These are phyloP conservation scores for Stropharia rugosoannulata DNA, from an alignment of 768 basidiomycete genomes.

Conservation along the genomic window DNA sequence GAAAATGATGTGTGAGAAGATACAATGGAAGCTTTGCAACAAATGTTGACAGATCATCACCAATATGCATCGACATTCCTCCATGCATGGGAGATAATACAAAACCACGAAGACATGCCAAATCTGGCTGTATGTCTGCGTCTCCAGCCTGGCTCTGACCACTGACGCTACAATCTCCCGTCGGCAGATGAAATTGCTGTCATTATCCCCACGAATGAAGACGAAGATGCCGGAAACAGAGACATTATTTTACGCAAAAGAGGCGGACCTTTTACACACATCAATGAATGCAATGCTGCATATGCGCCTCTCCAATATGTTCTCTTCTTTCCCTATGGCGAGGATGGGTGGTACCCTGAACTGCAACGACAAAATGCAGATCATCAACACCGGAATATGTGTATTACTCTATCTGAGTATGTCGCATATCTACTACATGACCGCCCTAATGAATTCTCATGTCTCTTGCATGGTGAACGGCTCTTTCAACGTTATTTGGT, in stretches of 20 bases:
- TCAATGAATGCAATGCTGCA: constrained; percentile 21
- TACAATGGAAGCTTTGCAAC: constrained; percentile 25
- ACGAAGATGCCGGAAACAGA: background rate
- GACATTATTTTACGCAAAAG: constrained; percentile 19
- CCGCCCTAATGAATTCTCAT: constrained; percentile 20
- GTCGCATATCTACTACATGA: constrained; percentile 32
- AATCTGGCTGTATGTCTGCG: too few species aligned
- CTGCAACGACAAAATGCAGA: constrained; percentile 29
- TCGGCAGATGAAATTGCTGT: constrained; percentile 15
- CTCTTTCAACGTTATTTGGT: constrained; percentile 42
- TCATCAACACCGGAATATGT: constrained; percentile 14
- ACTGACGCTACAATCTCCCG: constrained; percentile 34
- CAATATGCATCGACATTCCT: constrained; percentile 27
- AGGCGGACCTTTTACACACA: constrained; percentile 11
- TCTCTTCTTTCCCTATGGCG: constrained; percentile 20
- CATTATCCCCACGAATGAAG: background rate
- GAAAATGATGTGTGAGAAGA: constrained; percentile 21
- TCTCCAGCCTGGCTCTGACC: too few species aligned
- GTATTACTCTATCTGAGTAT: constrained; percentile 27
- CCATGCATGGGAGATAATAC: constrained; percentile 30
- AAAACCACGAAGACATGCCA: constrained; percentile 11
- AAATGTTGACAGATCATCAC: constrained; percentile 16
- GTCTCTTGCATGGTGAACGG: constrained; percentile 31
- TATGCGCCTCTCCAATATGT: constrained; percentile 23
- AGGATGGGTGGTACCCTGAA: constrained; percentile 18